A percentile compares a stretch with the other conserved stretches of the same genome.
phyloP scores from a whole-genome alignment of 352 stramenopile species.

The Plasmopara muralis region DNA sequence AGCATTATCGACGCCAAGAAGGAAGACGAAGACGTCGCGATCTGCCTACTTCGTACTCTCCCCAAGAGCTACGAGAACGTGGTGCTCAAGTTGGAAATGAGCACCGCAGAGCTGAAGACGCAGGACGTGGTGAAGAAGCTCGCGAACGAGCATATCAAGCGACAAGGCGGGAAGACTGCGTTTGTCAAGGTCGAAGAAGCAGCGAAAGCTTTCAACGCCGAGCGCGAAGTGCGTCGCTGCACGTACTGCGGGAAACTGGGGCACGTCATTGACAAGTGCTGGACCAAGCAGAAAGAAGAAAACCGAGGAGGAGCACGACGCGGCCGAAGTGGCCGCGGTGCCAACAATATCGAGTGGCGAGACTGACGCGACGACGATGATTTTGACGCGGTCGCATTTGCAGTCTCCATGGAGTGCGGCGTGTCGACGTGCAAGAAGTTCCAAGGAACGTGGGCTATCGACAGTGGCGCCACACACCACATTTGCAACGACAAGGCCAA shows the following conservation, averaged over 20 bases:
- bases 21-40: not conserved
- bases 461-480: not conserved
- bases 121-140: not conserved
- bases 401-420: not conserved
- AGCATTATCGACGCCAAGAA: not conserved
- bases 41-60: constrained; percentile 1
- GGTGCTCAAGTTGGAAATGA: not conserved
- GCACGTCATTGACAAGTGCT: not conserved
- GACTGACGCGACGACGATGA: not conserved
- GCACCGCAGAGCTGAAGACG: not conserved
- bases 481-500: not conserved
- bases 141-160: not conserved
- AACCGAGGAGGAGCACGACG: not conserved
- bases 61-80: constrained; percentile 2
- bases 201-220: not conserved
- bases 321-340: not conserved
- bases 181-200: not conserved
- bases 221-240: not conserved
- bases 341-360: too few species aligned
- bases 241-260: too few species aligned
- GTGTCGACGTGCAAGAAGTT: not conserved
- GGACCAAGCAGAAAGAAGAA: constrained; percentile 2
- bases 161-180: not conserved
- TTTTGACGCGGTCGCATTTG: not conserved
- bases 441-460: not conserved